Evolutionary conservation across 2,329 filamentous ascomycete species (phyloP).

Genomic region (Cladosporium sp.): DNA sequence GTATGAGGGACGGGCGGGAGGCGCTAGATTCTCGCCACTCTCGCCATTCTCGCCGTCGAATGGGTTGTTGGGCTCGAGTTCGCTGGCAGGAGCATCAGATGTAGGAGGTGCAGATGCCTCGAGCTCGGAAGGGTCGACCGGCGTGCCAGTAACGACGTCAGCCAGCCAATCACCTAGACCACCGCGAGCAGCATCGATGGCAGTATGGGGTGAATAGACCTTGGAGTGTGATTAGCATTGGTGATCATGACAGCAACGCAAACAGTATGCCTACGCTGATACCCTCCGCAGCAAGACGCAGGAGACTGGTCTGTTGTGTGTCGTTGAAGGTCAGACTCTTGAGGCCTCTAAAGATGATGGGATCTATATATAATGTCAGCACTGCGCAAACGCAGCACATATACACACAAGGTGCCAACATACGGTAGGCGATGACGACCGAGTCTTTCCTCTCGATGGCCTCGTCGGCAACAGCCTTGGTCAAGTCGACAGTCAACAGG

Average conservation of each 20-base stretch:
- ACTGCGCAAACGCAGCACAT: conserved; percentile 29
- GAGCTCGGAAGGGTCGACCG: conserved; percentile 33
- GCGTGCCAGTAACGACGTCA: conserved; percentile 71
- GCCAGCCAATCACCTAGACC: conserved; percentile 95
- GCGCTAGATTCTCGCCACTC: conserved; percentile 40
- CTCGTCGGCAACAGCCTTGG: conserved; percentile 83
- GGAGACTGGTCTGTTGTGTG: conserved; percentile 81
- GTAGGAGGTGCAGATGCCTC: conserved; percentile 20
- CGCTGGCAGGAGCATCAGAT: conserved; percentile 11
- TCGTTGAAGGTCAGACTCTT: conserved; percentile 85
- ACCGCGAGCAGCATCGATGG: conserved; percentile 80
- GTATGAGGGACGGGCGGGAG: conserved; percentile 44
- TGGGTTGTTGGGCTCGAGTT: conserved; percentile 16
- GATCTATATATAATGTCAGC: conserved; percentile 60
- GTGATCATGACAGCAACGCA: conserved; percentile 59
- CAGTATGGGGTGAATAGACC: conserved; percentile 92
- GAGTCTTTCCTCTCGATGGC: conserved; percentile 76
- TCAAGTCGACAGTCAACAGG: conserved; percentile 88
- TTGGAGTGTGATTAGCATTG: conserved; percentile 52
- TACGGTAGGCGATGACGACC: conserved; percentile 88
- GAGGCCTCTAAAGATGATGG: conserved; percentile 91
- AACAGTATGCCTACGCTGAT: conserved; percentile 76
- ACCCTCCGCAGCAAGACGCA: conserved; percentile 79
- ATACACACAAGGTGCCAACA: conserved; percentile 31
- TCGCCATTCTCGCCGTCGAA: conserved; percentile 13